Percentiles rank a stretch among this genome's conserved stretches.
Conservation (phyloP, 257 asterid genomes). For the Ocimum tenuiflorum region DNA sequence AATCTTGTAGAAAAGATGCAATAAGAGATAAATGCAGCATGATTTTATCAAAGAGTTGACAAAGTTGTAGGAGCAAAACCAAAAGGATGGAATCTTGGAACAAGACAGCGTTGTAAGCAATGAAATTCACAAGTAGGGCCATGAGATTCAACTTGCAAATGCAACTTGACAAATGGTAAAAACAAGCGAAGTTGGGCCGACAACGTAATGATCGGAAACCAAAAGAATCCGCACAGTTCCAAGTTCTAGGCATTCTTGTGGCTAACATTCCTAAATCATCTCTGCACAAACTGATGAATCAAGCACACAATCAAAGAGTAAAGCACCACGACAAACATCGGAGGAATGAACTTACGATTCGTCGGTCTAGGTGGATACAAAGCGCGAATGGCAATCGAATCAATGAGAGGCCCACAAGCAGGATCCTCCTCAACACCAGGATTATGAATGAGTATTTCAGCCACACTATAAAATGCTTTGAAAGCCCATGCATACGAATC, state of each 20-base stretch:
- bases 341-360: slow-evolving; percentile 38
- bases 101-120: no score
- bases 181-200: background rate
- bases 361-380: slow-evolving; percentile 80
- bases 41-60: no score
- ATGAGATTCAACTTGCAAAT: slow-evolving; percentile 17
- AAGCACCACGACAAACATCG: background rate
- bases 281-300: background rate
- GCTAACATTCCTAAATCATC: slow-evolving; percentile 2
- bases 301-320: background rate
- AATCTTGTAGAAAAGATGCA: no score
- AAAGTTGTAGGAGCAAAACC: no score
- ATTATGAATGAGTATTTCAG: slow-evolving; percentile 68
- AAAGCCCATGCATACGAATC: slow-evolving; percentile 95
- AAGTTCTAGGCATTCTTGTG: background rate
- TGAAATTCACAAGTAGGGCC: background rate
- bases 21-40: no score
- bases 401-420: slow-evolving; percentile 89
- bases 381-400: slow-evolving; percentile 63
- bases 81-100: no score
- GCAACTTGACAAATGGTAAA: background rate
- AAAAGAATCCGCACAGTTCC: background rate
- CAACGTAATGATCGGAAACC: background rate
- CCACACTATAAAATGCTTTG: slow-evolving; percentile 28
- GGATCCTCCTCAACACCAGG: slow-evolving; percentile 95